Base-by-base conservation (phyloP, 2,329 filamentous ascomycete species). In the Exutisphaerella laricina region DNA sequence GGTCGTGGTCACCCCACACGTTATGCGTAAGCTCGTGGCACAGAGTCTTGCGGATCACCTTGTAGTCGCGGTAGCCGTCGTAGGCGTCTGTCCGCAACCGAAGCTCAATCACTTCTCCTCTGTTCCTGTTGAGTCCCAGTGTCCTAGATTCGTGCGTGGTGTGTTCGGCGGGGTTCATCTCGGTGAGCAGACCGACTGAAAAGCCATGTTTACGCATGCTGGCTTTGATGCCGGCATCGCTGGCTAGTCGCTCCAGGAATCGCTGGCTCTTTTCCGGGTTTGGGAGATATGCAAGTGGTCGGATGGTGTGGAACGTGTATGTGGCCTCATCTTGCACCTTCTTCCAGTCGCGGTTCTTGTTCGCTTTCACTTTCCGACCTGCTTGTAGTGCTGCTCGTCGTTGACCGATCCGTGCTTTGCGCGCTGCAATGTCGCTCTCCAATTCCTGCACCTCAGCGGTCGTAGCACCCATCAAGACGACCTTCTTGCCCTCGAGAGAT, bases 11-110 rank as follows among this genome's bases (percentile, higher is more conserved):
- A 0, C 84, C 74, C 67, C 84, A 83, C 7, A 95, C 86, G 57
- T 95, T 96, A 66, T 98, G 92, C 53, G 89, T 84, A 13, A 98
- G 73, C 70, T 98, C 92, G 68, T 98, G 92, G 61, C 90, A 97
- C 9, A 98, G 72, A 33, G 92, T 97, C 55, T 85, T 86, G 39
- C 92, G 78, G 36, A 98, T 94, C 0, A 84, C 89, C 56, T 84
- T 83, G 68, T 97, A 98, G 62, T 96, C 88, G 26, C 92, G 72
- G 59, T 95, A 97, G 1, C 92, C 92, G 63, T 95, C 88, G 62
- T 92, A 88, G 2, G 85, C 86, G 67, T 98, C 92, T 1, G 92
- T 97, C n/a, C 92, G 74, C 25, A 98, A 68, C 0, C 92, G 74
- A 48, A 98, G 67, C 71, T 97, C 89, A 43, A 98, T 95, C 1